phyloP scores from a whole-genome alignment of 2,329 filamentous ascomycete species.

The Colletotrichum noveboracense region DNA sequence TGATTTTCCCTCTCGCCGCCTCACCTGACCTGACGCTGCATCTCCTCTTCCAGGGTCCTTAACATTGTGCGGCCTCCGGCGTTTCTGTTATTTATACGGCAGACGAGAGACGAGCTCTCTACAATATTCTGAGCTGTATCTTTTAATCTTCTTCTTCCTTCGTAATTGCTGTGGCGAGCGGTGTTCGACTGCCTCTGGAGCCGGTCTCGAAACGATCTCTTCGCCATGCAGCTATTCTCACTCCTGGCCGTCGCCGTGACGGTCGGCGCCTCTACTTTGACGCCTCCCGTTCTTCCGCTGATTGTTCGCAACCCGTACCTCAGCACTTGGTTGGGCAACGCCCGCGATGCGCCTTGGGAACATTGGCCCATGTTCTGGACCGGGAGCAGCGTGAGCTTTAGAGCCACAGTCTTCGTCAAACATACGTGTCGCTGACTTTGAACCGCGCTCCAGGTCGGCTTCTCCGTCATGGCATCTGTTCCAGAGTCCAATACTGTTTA shows the following conservation, averaged over 20 bases:
- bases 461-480: slow-evolving; percentile 54
- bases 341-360: slow-evolving; percentile 77
- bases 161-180: not conserved
- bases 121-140: not conserved
- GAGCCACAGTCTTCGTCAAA: not conserved
- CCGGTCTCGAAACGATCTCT: not conserved
- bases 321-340: slow-evolving; percentile 67
- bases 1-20: not conserved
- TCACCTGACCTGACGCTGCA: not conserved
- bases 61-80: not conserved
- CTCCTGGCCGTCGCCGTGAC: slow-evolving; percentile 36
- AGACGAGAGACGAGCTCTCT: not conserved
- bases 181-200: not conserved
- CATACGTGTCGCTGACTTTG: slow-evolving; percentile 1
- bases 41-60: not conserved
- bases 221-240: slow-evolving; percentile 30
- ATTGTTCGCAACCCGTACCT: slow-evolving; percentile 66
- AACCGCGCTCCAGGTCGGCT: slow-evolving; percentile 42
- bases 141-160: not conserved
- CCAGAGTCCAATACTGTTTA: slow-evolving; percentile 48
- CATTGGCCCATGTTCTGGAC: slow-evolving; percentile 90
- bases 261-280: slow-evolving; percentile 55
- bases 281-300: slow-evolving; percentile 61
- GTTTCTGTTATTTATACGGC: not conserved
- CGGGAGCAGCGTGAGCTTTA: slow-evolving; percentile 59